These are phyloP conservation scores for Alectoria sarmentosa DNA, from an alignment of 495 filamentous ascomycete genomes.

Conservation along the genomic window DNA sequence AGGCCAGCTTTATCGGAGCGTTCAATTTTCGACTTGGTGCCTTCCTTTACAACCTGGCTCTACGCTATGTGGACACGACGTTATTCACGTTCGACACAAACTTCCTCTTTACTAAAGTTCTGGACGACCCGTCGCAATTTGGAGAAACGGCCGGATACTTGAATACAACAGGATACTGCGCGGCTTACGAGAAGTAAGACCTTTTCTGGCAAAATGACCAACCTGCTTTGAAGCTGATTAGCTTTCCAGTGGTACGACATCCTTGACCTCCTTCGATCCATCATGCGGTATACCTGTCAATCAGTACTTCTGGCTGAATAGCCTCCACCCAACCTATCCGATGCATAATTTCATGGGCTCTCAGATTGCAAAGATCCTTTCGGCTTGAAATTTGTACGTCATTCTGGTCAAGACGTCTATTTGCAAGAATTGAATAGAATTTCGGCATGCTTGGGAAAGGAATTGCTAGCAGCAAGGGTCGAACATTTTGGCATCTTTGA, in stretches of 20 bases:
- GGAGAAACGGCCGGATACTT: slow-evolving; percentile 39
- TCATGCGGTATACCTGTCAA: slow-evolving; percentile 47
- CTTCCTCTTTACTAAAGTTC: slow-evolving; percentile 44
- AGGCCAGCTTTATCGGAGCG: slow-evolving; percentile 24
- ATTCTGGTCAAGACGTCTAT: background rate
- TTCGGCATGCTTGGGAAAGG: background rate
- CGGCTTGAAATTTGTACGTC: slow-evolving; percentile 2
- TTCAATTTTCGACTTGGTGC: slow-evolving; percentile 25
- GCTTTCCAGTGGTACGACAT: slow-evolving; percentile 44
- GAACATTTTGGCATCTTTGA: background rate
- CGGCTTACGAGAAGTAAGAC: slow-evolving; percentile 48
- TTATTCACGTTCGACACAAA: slow-evolving; percentile 39
- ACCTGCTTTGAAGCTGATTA: slow-evolving; percentile 3
- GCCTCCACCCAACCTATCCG: slow-evolving; percentile 52
- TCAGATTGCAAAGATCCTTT: slow-evolving; percentile 40
- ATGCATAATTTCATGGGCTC: slow-evolving; percentile 51
- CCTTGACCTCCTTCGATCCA: slow-evolving; percentile 38
- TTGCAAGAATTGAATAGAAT: background rate
- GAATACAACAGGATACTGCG: slow-evolving; percentile 50
- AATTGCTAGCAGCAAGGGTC: background rate
- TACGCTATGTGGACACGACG: slow-evolving; percentile 23
- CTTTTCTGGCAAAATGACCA: background rate
- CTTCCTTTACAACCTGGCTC: slow-evolving; percentile 21
- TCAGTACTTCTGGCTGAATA: slow-evolving; percentile 59
- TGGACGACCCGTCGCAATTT: slow-evolving; percentile 46